Conservation (phyloP, 2,329 filamentous ascomycete genomes). For the Talaromyces sp. region DNA sequence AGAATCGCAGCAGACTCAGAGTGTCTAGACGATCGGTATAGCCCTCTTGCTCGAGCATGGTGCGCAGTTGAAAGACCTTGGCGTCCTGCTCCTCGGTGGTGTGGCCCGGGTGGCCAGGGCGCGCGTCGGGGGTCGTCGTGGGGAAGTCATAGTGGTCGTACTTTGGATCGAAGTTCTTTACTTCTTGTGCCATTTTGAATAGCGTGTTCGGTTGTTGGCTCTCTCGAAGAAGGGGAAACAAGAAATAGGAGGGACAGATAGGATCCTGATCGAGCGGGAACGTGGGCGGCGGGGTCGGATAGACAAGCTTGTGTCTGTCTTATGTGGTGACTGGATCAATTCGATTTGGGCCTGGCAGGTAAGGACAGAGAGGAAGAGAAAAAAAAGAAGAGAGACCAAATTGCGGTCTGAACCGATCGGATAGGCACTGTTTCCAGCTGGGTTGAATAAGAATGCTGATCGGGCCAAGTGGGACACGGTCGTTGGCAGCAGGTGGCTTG, state of each 20-base stretch:
- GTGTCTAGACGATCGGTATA: slow-evolving; percentile 84
- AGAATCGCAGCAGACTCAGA: slow-evolving; percentile 83
- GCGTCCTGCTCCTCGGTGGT: slow-evolving; percentile 84
- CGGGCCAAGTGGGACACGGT: neutral
- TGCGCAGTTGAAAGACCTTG: slow-evolving; percentile 77
- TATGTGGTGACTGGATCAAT: neutral
- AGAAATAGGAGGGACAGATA: neutral
- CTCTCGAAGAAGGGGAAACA: neutral
- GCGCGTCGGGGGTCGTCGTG: slow-evolving; percentile 63
- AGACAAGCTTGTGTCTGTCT: too few relatives aligned
- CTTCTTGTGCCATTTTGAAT: slow-evolving; percentile 8
- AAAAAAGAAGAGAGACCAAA: neutral
- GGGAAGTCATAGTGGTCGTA: slow-evolving; percentile 97
- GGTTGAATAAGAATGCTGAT: neutral
- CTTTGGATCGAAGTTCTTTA: slow-evolving; percentile 63
- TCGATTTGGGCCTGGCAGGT: neutral
- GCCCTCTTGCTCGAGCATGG: slow-evolving; percentile 77
- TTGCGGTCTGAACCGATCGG: neutral
- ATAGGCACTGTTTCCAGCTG: neutral
- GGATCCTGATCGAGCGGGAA: neutral
- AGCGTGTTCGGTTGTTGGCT: neutral
- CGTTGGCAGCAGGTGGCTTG: neutral
- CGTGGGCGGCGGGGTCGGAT: neutral
- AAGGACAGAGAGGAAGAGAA: neutral
- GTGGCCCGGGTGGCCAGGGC: slow-evolving; percentile 79